These are phyloP conservation scores for Pseudogymnoascus sp. DNA, from an alignment of 2,329 filamentous ascomycete species.

Conservation along the genomic window DNA sequence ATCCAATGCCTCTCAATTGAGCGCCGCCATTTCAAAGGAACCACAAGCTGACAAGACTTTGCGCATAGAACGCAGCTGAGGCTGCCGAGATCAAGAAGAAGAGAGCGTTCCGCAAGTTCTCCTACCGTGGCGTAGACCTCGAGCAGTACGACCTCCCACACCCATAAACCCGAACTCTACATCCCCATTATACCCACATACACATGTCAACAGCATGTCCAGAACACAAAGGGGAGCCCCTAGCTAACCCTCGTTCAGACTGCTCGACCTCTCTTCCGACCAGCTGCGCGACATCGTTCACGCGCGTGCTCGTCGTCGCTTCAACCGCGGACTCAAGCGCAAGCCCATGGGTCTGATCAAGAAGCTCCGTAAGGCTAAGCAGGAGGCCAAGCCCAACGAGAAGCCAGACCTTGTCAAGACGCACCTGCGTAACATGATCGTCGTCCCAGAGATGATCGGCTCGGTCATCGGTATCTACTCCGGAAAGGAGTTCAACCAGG, in stretches of 20 bases:
- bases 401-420: slow-evolving; percentile 99
- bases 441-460: slow-evolving; percentile 99
- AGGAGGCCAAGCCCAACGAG: slow-evolving; percentile 98
- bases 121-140: slow-evolving; percentile 98
- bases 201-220: slow-evolving; percentile 16
- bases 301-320: slow-evolving; percentile 94
- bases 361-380: slow-evolving; percentile 99
- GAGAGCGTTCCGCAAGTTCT: slow-evolving; percentile 99
- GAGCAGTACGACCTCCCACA: slow-evolving; percentile 69
- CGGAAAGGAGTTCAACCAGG: slow-evolving; percentile 99
- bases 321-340: slow-evolving; percentile 99
- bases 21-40: not conserved
- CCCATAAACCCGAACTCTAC: not conserved
- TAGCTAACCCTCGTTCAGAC: slow-evolving; percentile 48
- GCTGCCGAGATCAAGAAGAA: slow-evolving; percentile 99
- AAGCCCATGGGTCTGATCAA: slow-evolving; percentile 99
- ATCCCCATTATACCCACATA: slow-evolving; percentile 12
- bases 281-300: slow-evolving; percentile 99
- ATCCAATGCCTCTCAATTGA: not conserved
- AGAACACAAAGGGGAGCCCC: slow-evolving; percentile 29
- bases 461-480: slow-evolving; percentile 98
- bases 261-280: slow-evolving; percentile 96
- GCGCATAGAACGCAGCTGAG: slow-evolving; percentile 80
- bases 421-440: slow-evolving; percentile 99
- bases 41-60: slow-evolving; percentile 28